phyloP scores from a whole-genome alignment of 1,139 yeast genomes.

The Geotrichum klebahnii region DNA sequence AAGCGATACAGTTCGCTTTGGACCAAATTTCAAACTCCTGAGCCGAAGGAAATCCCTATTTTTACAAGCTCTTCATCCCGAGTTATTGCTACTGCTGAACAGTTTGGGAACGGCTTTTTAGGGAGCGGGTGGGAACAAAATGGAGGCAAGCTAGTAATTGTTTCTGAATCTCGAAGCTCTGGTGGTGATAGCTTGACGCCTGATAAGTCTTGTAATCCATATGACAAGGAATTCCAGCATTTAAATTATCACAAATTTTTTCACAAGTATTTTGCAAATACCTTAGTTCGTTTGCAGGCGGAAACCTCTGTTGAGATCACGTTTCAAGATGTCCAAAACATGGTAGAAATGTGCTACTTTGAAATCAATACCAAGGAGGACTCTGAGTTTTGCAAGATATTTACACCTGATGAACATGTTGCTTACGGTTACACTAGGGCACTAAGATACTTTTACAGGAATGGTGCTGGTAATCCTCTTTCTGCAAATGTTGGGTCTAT shows the following conservation, averaged over 20 bases:
- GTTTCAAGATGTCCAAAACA: slow-evolving; percentile 41
- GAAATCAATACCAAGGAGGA: slow-evolving; percentile 51
- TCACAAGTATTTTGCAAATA: slow-evolving; percentile 7
- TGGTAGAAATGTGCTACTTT: slow-evolving; percentile 51
- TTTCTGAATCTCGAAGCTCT: slow-evolving; percentile 15
- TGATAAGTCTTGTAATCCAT: slow-evolving; percentile 18
- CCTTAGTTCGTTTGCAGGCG: slow-evolving; percentile 10
- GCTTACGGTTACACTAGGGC: slow-evolving; percentile 47
- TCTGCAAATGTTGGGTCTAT: slow-evolving; percentile 48
- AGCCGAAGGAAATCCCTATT: slow-evolving; percentile 16
- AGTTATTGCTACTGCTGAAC: slow-evolving; percentile 24
- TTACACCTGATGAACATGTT: slow-evolving; percentile 50
- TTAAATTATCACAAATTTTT: slow-evolving; percentile 16
- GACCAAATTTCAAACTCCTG: not conserved
- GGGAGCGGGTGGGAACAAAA: slow-evolving; percentile 10
- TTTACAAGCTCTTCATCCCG: slow-evolving; percentile 24
- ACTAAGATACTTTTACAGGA: slow-evolving; percentile 45
- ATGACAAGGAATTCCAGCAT: slow-evolving; percentile 9
- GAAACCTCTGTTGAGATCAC: slow-evolving; percentile 33
- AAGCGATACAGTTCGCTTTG: slow-evolving; percentile 19
- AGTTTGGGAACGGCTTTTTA: slow-evolving; percentile 23
- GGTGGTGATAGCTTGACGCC: slow-evolving; percentile 24
- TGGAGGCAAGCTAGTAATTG: slow-evolving; percentile 12
- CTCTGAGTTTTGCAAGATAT: slow-evolving; percentile 50
- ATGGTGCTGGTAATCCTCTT: slow-evolving; percentile 51